A percentile compares a stretch with the other conserved stretches of the same genome.
These are phyloP conservation scores for Starmera quercuum DNA, from an alignment of 805 yeast species.

Conservation along the genomic window DNA sequence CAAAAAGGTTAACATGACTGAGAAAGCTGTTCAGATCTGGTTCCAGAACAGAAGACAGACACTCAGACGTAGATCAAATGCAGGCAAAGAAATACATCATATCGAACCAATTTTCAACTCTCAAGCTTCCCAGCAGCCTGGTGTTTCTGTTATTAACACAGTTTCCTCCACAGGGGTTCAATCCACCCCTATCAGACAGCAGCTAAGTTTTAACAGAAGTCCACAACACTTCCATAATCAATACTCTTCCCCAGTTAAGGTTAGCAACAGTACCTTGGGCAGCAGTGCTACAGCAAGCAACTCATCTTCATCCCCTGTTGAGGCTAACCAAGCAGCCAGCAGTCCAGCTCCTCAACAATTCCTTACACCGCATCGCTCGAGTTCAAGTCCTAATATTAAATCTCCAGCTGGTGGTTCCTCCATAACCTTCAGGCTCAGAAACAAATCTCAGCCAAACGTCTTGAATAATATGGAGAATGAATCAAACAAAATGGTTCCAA, in stretches of 20 bases:
- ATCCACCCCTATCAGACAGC: slow-evolving; percentile 5
- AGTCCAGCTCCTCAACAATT: too few relatives aligned
- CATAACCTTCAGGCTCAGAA: slow-evolving; percentile 14
- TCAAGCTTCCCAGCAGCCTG: neutral
- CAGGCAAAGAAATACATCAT: slow-evolving; percentile 21
- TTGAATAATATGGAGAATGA: neutral
- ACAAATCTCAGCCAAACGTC: neutral
- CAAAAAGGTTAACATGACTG: slow-evolving; percentile 80
- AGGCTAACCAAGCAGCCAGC: neutral
- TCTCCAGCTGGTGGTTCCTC: slow-evolving; percentile 10
- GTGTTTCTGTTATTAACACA: slow-evolving; percentile 1
- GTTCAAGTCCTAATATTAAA: slow-evolving; percentile 2
- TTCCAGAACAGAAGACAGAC: slow-evolving; percentile 93
- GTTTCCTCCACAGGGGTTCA: slow-evolving; percentile 1
- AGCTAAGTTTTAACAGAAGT: too few relatives aligned
- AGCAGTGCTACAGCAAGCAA: neutral
- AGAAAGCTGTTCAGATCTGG: slow-evolving; percentile 97
- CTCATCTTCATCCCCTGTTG: neutral
- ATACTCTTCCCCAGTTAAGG: neutral
- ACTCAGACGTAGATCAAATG: slow-evolving; percentile 42
- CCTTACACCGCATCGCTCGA: slow-evolving; percentile 14
- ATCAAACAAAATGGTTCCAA: slow-evolving; percentile 3
- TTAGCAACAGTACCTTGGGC: too few relatives aligned
- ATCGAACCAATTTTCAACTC: slow-evolving; percentile 14
- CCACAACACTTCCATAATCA: neutral